Evolutionary conservation across 129 eudicot species (phyloP).

Genomic region (Heracleum sosnowskyi): DNA sequence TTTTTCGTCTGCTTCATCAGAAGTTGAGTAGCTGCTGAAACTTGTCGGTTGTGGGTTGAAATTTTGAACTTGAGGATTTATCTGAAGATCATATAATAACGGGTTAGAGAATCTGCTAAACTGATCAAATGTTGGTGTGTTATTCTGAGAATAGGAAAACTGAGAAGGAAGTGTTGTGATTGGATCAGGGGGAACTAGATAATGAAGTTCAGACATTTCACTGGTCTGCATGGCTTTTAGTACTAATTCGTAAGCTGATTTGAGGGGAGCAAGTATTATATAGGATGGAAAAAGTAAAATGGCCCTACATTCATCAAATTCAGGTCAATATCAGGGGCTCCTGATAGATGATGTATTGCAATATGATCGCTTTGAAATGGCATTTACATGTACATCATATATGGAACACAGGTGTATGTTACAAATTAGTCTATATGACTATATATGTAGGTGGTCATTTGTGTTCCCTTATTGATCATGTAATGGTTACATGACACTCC

Average conservation of each 20-base stretch:
- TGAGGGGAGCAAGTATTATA: constrained; percentile 48
- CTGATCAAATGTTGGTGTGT: constrained; percentile 14
- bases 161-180: constrained; percentile 24
- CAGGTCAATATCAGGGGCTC: constrained; percentile 23
- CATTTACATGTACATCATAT: neutral
- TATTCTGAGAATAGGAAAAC: constrained; percentile 15
- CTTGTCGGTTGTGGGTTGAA: constrained; percentile 28
- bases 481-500: constrained; percentile 20
- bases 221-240: constrained; percentile 15
- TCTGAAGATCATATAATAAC: constrained; percentile 23
- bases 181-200: constrained; percentile 32
- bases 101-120: constrained; percentile 20
- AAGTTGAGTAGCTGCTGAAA: constrained; percentile 53
- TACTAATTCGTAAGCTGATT: constrained; percentile 8
- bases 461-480: constrained; percentile 12
- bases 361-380: constrained; percentile 16
- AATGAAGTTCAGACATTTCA: constrained; percentile 30
- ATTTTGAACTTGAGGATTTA: constrained; percentile 29
- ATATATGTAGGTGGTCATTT: constrained; percentile 4
- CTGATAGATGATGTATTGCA: constrained; percentile 26
- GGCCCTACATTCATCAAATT: constrained; percentile 33
- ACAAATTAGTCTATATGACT: constrained; percentile 6
- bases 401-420: neutral
- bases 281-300: constrained; percentile 50
- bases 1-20: constrained; percentile 66